These are phyloP conservation scores for Rhizopogon rudus DNA, from an alignment of 768 basidiomycete species.

Conservation along the genomic window DNA sequence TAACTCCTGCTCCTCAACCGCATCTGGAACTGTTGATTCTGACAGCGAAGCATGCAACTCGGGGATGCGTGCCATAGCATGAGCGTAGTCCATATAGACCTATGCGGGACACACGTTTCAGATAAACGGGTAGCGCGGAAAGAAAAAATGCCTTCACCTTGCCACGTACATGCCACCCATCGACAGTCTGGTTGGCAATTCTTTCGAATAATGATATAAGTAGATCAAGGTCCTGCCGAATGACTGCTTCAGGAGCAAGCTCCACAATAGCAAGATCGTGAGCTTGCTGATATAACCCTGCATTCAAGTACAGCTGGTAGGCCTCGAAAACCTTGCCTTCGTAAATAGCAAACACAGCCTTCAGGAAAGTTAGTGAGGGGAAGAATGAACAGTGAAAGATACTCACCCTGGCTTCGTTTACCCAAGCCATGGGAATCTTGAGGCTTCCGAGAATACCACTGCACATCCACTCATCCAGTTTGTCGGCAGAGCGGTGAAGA, in stretches of 20 bases:
- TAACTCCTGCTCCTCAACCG: slow-evolving; percentile 44
- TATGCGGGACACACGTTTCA: slow-evolving; percentile 19
- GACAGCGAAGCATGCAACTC: slow-evolving; percentile 43
- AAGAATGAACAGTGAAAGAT: not conserved
- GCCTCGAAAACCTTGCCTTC: slow-evolving; percentile 63
- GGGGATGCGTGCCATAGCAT: slow-evolving; percentile 57
- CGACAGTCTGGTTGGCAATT: slow-evolving; percentile 53
- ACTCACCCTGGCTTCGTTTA: slow-evolving; percentile 82
- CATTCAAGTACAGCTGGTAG: slow-evolving; percentile 71
- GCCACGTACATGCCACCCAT: slow-evolving; percentile 80
- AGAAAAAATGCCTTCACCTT: slow-evolving; percentile 45
- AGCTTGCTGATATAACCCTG: slow-evolving; percentile 65
- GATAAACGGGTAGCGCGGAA: slow-evolving; percentile 5
- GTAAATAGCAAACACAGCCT: slow-evolving; percentile 67
- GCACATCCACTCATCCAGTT: slow-evolving; percentile 68
- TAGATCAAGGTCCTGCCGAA: slow-evolving; percentile 51
- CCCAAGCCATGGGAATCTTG: slow-evolving; percentile 80
- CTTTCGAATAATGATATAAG: slow-evolving; percentile 64
- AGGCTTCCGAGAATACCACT: slow-evolving; percentile 71
- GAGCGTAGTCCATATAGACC: slow-evolving; percentile 70
- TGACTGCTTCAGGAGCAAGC: slow-evolving; percentile 82
- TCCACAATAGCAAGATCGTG: slow-evolving; percentile 84
- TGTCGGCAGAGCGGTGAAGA: slow-evolving; percentile 60
- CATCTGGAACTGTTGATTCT: slow-evolving; percentile 41
- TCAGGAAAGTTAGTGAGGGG: not conserved